A percentile compares a stretch with the other conserved stretches of the same genome.
phyloP scores from a whole-genome alignment of 2,329 filamentous ascomycete species.

The Aureobasidium mangrovei region DNA sequence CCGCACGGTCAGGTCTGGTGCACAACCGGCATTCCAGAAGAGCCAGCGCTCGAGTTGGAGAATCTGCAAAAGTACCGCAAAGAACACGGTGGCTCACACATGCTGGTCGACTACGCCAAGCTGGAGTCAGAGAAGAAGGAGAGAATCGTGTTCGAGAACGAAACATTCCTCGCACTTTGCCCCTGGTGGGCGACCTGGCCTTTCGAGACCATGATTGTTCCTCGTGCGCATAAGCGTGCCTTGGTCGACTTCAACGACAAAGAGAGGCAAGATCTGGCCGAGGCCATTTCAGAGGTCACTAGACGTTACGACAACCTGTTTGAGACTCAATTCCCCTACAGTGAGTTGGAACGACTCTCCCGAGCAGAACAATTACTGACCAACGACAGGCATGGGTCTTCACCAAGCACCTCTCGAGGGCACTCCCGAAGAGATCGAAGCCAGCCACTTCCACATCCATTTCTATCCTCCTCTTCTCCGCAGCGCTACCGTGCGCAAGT shows the following conservation, averaged over 20 bases:
- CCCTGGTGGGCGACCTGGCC: conserved; percentile 99
- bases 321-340: conserved; percentile 94
- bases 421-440: conserved; percentile 72
- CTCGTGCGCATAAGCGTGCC: conserved; percentile 73
- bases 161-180: conserved; percentile 74
- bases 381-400: conserved; percentile 65
- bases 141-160: conserved; percentile 82
- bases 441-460: conserved; percentile 89
- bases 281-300: conserved; percentile 79
- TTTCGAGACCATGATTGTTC: conserved; percentile 85
- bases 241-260: conserved; percentile 68
- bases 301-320: conserved; percentile 94
- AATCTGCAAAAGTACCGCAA: conserved; percentile 70
- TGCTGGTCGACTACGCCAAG: conserved; percentile 79
- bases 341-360: conserved; percentile 36
- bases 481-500: conserved; percentile 90
- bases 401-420: conserved; percentile 89
- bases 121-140: conserved; percentile 75
- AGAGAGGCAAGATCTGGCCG: conserved; percentile 68
- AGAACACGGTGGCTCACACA: conserved; percentile 62
- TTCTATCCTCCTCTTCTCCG: conserved; percentile 92
- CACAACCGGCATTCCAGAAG: conserved; percentile 81
- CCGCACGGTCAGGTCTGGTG: conserved; percentile 97
- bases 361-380: neutral
- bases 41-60: conserved; percentile 68